These are phyloP conservation scores for Penicillium sp. DNA, from an alignment of 2,329 filamentous ascomycete genomes.

Conservation along the genomic window DNA sequence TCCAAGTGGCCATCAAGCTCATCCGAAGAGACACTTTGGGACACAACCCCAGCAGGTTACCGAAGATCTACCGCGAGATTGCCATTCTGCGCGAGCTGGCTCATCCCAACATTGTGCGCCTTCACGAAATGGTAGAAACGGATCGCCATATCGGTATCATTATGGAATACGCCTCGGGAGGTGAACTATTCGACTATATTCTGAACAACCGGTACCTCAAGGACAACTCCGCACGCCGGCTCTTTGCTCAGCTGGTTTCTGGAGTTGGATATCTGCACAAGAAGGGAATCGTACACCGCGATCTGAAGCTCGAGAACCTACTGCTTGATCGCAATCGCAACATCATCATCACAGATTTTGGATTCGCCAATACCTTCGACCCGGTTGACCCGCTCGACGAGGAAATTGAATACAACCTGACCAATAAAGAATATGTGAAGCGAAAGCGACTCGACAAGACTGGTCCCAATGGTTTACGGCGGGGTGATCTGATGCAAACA, in stretches of 20 bases:
- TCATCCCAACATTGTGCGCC: slow-evolving; percentile 93
- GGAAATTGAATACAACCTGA: slow-evolving; percentile 84
- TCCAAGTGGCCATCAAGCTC: slow-evolving; percentile 96
- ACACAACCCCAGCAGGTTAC: slow-evolving; percentile 81
- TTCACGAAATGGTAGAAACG: slow-evolving; percentile 98
- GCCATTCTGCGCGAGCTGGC: slow-evolving; percentile 83
- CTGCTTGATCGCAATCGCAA: slow-evolving; percentile 94
- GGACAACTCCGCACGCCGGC: slow-evolving; percentile 81
- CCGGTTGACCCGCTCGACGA: slow-evolving; percentile 82
- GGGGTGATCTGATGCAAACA: slow-evolving; percentile 97
- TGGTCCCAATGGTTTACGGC: slow-evolving; percentile 71
- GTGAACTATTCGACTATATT: slow-evolving; percentile 98
- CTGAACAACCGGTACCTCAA: slow-evolving; percentile 95
- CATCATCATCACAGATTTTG: slow-evolving; percentile 99
- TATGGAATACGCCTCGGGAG: slow-evolving; percentile 95
- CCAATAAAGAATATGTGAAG: slow-evolving; percentile 86
- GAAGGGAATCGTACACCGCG: slow-evolving; percentile 96
- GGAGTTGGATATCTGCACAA: slow-evolving; percentile 97
- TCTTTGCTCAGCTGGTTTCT: slow-evolving; percentile 94
- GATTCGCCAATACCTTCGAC: slow-evolving; percentile 97
- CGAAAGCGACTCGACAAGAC: slow-evolving; percentile 79
- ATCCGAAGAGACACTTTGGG: slow-evolving; percentile 91
- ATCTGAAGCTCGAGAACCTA: slow-evolving; percentile 94
- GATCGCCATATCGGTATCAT: slow-evolving; percentile 98
- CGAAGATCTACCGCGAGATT: slow-evolving; percentile 98